A percentile compares a stretch with the other conserved stretches of the same genome.
These are phyloP conservation scores for Exophiala calicioides DNA, from an alignment of 2,329 filamentous ascomycete genomes.

Conservation along the genomic window DNA sequence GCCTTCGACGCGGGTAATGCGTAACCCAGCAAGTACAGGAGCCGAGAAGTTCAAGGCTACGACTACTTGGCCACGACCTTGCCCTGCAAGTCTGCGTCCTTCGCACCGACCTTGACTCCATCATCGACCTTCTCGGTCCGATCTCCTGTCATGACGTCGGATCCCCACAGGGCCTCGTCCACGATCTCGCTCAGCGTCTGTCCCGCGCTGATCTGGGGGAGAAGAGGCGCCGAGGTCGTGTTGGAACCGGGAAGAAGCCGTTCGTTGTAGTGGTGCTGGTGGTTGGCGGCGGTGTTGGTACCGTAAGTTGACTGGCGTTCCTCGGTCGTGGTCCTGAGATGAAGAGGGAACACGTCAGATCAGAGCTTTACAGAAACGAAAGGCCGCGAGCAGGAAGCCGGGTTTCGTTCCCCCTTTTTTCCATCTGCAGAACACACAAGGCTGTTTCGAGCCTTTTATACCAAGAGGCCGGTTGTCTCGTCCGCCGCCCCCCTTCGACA, in stretches of 20 bases:
- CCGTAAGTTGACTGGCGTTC: conserved; percentile 10
- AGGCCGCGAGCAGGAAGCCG: too few species aligned
- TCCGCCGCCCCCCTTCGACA: too few species aligned
- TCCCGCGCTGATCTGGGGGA: conserved; percentile 8
- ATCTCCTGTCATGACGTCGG: conserved; percentile 2
- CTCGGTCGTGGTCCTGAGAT: conserved; percentile 7
- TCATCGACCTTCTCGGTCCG: conserved; percentile 6
- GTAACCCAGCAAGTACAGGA: too few species aligned
- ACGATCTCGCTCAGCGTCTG: conserved; percentile 8
- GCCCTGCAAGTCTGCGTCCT: conserved; percentile 7
- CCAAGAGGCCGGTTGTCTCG: too few species aligned
- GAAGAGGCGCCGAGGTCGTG: background rate
- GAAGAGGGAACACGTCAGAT: background rate
- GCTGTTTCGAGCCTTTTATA: too few species aligned
- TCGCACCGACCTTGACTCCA: conserved; percentile 1
- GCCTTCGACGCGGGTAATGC: too few species aligned
- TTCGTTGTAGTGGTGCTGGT: conserved; percentile 7
- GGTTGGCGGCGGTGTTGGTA: conserved; percentile 1
- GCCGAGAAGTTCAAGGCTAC: too few species aligned
- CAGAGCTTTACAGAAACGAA: too few species aligned
- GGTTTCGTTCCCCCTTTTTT: too few species aligned
- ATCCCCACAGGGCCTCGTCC: conserved; percentile 9
- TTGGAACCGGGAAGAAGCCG: background rate
- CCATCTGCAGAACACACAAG: too few species aligned
- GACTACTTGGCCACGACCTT: conserved; percentile 9